Base-by-base conservation (phyloP, 2,329 filamentous ascomycete genomes). In the Dryadomyces quercus-mongolicae region DNA sequence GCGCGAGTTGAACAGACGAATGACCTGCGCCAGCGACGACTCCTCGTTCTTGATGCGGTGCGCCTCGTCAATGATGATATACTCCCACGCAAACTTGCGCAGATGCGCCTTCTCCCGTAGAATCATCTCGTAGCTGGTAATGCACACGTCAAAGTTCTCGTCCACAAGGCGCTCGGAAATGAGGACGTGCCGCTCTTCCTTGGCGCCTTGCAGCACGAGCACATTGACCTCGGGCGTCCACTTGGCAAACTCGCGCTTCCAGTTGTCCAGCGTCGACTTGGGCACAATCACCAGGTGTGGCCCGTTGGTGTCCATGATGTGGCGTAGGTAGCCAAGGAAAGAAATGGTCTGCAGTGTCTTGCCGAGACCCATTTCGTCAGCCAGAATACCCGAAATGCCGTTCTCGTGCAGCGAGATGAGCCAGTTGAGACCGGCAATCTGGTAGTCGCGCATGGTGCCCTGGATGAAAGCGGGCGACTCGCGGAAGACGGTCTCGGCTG, bases 31-130 rank as follows among this genome's bases (percentile, higher is more conserved):
- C 3, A 98, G 77, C 0, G 93, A 96, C 0, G 93, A 98, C 68
- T 97, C 90, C 67, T 98, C 93, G 70, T 98, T 98, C 75, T 98
- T 98, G 79, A 98, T 98, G 57, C 93, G 89, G 69, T 98, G 93
- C 2, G 93, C 82, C 71, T 98, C 93, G 64, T 98, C 93, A 60
- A 98, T 95, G 62, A 98, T 95, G 69, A 98, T 98, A 70, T 98
- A 98, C 68, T 98, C 92, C 93, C 93, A 98, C 0, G 93, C 91
- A 67, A 98, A 95, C 69, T 97, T 97, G 73, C 93, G 95, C 61
- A 98, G 70, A 62, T 95, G 89, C 1, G 87, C 77, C 73, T 98
- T 97, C 67, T 98, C 93, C 55, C 93, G 83, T 13, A 98, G 76
- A 56, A 98, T 90, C 92, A 98, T 97, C 69, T 98, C 93, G 71